Evolutionary conservation across 306 rosid species (phyloP).

Genomic region (Crotalaria pallida): DNA sequence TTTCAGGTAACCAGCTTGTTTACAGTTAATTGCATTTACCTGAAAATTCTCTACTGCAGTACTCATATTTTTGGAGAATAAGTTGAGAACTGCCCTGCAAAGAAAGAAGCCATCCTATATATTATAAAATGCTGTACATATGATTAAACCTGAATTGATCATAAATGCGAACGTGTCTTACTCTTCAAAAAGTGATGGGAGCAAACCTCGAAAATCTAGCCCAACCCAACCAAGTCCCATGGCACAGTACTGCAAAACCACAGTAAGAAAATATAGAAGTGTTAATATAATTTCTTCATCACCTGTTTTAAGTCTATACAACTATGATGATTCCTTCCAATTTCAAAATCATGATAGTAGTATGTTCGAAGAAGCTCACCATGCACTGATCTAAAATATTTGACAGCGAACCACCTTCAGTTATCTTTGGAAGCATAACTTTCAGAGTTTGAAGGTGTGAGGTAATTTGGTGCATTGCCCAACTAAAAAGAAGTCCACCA

Average conservation of each 20-base stretch:
- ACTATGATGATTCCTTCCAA: background rate
- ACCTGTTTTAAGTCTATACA: background rate
- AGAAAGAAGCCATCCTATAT: constrained; percentile 32
- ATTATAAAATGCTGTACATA: constrained; percentile 1
- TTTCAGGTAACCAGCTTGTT: constrained; percentile 7
- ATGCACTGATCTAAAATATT: constrained; percentile 96
- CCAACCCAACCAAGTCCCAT: constrained; percentile 99
- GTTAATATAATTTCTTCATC: constrained; percentile 25
- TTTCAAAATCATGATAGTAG: constrained; percentile 6
- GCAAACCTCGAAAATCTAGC: constrained; percentile 90
- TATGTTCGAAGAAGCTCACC: constrained; percentile 48
- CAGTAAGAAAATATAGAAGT: constrained; percentile 20
- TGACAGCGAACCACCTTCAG: constrained; percentile 89
- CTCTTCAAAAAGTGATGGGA: constrained; percentile 97
- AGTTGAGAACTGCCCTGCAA: constrained; percentile 89
- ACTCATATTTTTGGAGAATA: constrained; percentile 86
- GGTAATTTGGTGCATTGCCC: constrained; percentile 98
- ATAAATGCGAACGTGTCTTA: constrained; percentile 28
- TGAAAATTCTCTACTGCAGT: constrained; percentile 93
- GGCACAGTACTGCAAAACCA: constrained; percentile 78
- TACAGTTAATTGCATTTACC: constrained; percentile 65
- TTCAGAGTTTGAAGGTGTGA: constrained; percentile 75
- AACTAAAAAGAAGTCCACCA: constrained; percentile 95
- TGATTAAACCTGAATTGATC: background rate
- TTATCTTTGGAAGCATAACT: constrained; percentile 89